Evolutionary conservation across 2,329 filamentous ascomycete species (phyloP), one percentile per base, ranked within the genome.

Genomic region (Colletotrichum filicis): DNA sequence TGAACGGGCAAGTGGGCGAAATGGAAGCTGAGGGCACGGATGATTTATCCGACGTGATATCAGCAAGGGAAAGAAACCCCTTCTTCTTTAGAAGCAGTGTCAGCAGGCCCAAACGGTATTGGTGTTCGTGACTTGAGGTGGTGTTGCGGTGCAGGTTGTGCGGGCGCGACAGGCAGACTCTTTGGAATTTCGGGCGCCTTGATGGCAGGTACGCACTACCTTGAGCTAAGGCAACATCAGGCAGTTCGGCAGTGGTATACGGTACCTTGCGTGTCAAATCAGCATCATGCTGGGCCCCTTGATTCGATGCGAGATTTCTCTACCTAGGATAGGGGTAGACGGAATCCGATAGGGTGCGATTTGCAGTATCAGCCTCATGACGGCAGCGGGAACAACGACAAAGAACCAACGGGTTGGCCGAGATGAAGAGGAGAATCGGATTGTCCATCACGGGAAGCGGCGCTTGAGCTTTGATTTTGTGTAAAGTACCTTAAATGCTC

Each of bases 261-360:
- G 46, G 35, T 60, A 65, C 66, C 22, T 49, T 61, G 55, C 24
- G 56, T 66, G 61, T 70, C 67, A 61, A 32, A 70, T 73, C 24
- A 53, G 66, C 67, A 60, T 70, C 66, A 68, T 28, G n/a, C 49
- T 52, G 37, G 19, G 37, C 63, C 68, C 63, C 64, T 68, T 58
- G 68, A 68, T 52, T 58, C 42, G 35, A 59, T 11, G 60, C 28
- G 32, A 61, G 56, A 69, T 64, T 30, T 46, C 53, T 60, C 66
- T 28, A 56, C 53, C 53, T 35, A 26, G 56, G 67, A 53, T 52
- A 71, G 28, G 71, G 63, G 66, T 68, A 30, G 26, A 14, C 26
- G 37, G 7, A 68, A 53, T 37, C 58, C 58, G n/a, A 61, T 57
- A 32, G 22, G 28, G 28, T 24, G 46, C 49, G 42, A 26, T 16